These are phyloP conservation scores for Diaporthe nobilis DNA, from an alignment of 2,329 filamentous ascomycete species.

Conservation along the genomic window DNA sequence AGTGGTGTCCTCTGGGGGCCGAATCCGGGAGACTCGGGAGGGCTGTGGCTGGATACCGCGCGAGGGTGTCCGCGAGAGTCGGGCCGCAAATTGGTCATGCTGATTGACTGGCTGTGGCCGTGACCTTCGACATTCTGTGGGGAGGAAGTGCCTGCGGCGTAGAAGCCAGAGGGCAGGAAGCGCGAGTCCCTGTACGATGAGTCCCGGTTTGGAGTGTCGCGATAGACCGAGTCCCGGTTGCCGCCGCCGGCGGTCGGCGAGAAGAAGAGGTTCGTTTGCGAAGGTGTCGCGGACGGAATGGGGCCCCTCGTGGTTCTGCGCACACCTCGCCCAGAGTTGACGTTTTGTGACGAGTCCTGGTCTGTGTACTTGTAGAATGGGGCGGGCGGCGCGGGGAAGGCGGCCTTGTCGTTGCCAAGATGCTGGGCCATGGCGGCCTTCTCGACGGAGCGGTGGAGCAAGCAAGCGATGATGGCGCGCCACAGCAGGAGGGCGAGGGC, in stretches of 20 bases:
- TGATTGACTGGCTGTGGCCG: constrained; percentile 68
- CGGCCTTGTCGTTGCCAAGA: constrained; percentile 77
- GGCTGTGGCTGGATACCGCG: constrained; percentile 64
- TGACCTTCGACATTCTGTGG: constrained; percentile 63
- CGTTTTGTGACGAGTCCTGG: constrained; percentile 68
- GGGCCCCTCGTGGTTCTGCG: constrained; percentile 68
- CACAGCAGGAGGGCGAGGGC: constrained; percentile 87
- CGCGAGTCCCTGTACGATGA: constrained; percentile 75
- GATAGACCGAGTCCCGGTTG: constrained; percentile 36
- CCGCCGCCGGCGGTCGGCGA: constrained; percentile 85
- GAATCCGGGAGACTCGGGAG: constrained; percentile 75
- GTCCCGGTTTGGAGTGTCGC: constrained; percentile 34
- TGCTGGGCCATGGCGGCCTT: constrained; percentile 85
- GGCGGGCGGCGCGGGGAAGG: constrained; percentile 70
- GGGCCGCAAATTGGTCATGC: constrained; percentile 72
- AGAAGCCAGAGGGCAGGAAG: constrained; percentile 94
- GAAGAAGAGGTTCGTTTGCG: constrained; percentile 87
- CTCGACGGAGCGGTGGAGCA: constrained; percentile 91
- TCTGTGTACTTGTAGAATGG: constrained; percentile 77
- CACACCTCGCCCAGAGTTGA: constrained; percentile 63
- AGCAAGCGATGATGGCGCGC: constrained; percentile 90
- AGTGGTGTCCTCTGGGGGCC: constrained; percentile 56
- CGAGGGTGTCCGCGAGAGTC: constrained; percentile 68
- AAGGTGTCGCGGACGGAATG: constrained; percentile 69
- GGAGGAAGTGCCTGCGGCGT: constrained; percentile 78